Conservation (phyloP, 768 basidiomycete genomes). For the Inosperma sp. region DNA sequence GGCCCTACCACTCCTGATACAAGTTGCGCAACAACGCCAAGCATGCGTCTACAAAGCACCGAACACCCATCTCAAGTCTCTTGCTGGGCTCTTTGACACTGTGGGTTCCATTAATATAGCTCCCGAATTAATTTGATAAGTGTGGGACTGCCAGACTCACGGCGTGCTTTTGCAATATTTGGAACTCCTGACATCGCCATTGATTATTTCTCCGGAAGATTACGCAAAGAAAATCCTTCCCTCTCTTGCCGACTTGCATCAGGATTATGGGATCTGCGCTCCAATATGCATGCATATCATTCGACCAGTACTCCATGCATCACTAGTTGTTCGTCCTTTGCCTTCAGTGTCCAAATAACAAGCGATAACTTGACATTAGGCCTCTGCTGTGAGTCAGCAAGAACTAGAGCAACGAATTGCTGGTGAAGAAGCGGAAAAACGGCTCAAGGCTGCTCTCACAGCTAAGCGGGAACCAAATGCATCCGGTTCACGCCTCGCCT, state of each 20-base stretch:
- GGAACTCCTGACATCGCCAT: slow-evolving; percentile 75
- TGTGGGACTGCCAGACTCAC: slow-evolving; percentile 70
- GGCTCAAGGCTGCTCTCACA: slow-evolving; percentile 72
- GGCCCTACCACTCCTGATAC: slow-evolving; percentile 85
- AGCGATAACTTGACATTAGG: slow-evolving; percentile 6
- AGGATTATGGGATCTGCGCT: slow-evolving; percentile 74
- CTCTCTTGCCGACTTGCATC: slow-evolving; percentile 64
- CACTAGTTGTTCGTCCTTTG: slow-evolving; percentile 50
- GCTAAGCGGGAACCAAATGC: slow-evolving; percentile 69
- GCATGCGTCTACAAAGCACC: slow-evolving; percentile 71
- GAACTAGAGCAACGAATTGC: slow-evolving; percentile 61
- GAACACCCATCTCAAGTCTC: slow-evolving; percentile 77
- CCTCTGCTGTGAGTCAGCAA: slow-evolving; percentile 54
- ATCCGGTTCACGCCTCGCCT: slow-evolving; percentile 56
- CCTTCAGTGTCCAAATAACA: slow-evolving; percentile 3
- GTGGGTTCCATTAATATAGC: slow-evolving; percentile 46
- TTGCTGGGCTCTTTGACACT: slow-evolving; percentile 84
- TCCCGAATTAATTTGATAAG: slow-evolving; percentile 13
- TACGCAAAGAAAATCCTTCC: slow-evolving; percentile 76
- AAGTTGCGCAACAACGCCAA: slow-evolving; percentile 88
- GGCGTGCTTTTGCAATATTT: slow-evolving; percentile 90
- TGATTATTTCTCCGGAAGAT: slow-evolving; percentile 61
- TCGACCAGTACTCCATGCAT: slow-evolving; percentile 69
- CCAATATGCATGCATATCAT: slow-evolving; percentile 93
- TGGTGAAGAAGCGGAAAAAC: slow-evolving; percentile 73